Evolutionary conservation across 225 moss, liverwort and hornwort species (phyloP).

Genomic region (Climacium dendroides): DNA sequence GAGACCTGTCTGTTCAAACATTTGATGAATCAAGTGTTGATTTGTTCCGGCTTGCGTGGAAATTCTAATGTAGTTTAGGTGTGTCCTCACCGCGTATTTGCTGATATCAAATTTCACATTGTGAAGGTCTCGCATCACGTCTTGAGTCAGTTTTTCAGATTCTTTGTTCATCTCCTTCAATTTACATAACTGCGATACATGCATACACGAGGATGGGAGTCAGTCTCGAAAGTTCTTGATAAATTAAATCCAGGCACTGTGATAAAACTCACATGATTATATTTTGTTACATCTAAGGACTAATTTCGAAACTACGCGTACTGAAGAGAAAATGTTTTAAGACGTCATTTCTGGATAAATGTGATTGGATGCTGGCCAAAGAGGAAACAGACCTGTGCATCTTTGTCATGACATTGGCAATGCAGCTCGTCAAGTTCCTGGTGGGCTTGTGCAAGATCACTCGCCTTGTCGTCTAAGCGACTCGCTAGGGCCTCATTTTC

Average conservation of each 20-base stretch:
- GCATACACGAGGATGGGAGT: neutral
- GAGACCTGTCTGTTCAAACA: neutral
- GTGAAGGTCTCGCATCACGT: constrained; percentile 30
- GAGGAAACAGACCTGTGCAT: constrained; percentile 14
- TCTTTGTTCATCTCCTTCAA: constrained; percentile 22
- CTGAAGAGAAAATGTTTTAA: neutral
- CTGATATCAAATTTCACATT: constrained; percentile 26
- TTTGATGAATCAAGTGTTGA: neutral
- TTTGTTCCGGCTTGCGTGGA: neutral
- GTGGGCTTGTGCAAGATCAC: constrained; percentile 10
- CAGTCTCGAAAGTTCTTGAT: neutral
- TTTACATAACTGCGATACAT: constrained; percentile 6
- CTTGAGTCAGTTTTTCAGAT: constrained; percentile 21
- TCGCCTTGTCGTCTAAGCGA: constrained; percentile 1
- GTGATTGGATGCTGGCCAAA: neutral
- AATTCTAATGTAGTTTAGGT: neutral
- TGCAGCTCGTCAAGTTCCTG: constrained; percentile 16
- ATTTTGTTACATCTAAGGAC: neutral
- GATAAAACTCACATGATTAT: neutral
- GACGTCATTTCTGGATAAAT: neutral
- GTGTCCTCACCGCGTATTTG: constrained; percentile 18
- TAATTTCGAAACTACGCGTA: neutral
- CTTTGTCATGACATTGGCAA: constrained; percentile 18
- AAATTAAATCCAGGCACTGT: neutral
- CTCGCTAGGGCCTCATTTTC: constrained; percentile 1